A percentile compares a stretch with the other conserved stretches of the same genome.
phyloP scores from a whole-genome alignment of 345 rosid genomes.

The Brassica cretica region DNA sequence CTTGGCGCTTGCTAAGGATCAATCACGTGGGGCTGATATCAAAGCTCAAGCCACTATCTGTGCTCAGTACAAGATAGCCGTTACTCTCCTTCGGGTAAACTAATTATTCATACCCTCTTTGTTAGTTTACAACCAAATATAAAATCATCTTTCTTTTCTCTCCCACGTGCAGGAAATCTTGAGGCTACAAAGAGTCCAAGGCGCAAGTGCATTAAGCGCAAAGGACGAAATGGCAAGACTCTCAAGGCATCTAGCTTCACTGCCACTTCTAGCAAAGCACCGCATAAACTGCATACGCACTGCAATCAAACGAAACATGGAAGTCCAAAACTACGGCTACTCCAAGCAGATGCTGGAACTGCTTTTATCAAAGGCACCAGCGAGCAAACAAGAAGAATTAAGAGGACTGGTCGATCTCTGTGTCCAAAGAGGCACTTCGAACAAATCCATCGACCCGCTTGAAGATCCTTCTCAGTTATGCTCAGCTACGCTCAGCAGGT shows the following conservation, averaged over 20 bases:
- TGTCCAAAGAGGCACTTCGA: slow-evolving; percentile 77
- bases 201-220: slow-evolving; percentile 88
- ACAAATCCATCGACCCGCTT: slow-evolving; percentile 91
- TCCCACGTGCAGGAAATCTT: slow-evolving; percentile 68
- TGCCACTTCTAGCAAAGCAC: slow-evolving; percentile 90
- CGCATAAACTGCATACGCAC: slow-evolving; percentile 93
- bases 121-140: background rate
- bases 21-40: slow-evolving; percentile 93
- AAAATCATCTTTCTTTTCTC: background rate
- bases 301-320: slow-evolving; percentile 95
- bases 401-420: slow-evolving; percentile 88
- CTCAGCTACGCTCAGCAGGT: slow-evolving; percentile 88
- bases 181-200: slow-evolving; percentile 84
- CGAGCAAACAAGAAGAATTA: slow-evolving; percentile 85
- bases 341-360: slow-evolving; percentile 96
- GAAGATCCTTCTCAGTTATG: slow-evolving; percentile 98
- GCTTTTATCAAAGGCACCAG: slow-evolving; percentile 88
- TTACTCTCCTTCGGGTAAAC: slow-evolving; percentile 80
- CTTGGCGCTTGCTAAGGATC: slow-evolving; percentile 94
- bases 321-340: slow-evolving; percentile 91
- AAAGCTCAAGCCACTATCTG: slow-evolving; percentile 97
- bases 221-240: slow-evolving; percentile 98
- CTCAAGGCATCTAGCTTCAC: slow-evolving; percentile 85
- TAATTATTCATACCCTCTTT: background rate
- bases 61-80: slow-evolving; percentile 97